Evolutionary conservation across 2,329 filamentous ascomycete species (phyloP).

Genomic region (Fusarium fujikuroi): DNA sequence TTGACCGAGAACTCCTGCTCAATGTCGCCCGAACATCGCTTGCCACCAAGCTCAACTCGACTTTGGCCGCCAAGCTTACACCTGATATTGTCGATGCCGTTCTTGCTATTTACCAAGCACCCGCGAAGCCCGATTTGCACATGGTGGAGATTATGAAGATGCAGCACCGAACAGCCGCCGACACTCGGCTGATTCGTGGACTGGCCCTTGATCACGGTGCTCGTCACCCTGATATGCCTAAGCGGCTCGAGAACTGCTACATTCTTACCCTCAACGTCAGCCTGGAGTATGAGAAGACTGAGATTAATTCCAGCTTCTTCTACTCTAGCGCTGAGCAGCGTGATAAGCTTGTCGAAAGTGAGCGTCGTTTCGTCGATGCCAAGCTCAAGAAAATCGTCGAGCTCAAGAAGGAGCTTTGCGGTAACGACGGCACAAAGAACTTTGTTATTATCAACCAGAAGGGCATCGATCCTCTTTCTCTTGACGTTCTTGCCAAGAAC

Average conservation of each 20-base stretch:
- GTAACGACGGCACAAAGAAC: constrained; percentile 89
- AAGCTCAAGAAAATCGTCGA: constrained; percentile 98
- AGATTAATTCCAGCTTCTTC: constrained; percentile 99
- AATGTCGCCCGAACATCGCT: constrained; percentile 95
- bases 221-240: constrained; percentile 97
- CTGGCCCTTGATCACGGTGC: constrained; percentile 95
- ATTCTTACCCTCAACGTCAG: constrained; percentile 97
- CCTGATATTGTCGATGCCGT: constrained; percentile 97
- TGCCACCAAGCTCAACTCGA: constrained; percentile 91
- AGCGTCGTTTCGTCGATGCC: constrained; percentile 93
- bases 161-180: constrained; percentile 96
- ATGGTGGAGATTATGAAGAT: constrained; percentile 99
- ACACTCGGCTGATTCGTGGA: constrained; percentile 94
- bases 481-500: constrained; percentile 98
- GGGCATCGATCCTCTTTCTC: constrained; percentile 94
- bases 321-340: constrained; percentile 97
- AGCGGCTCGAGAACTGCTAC: constrained; percentile 92
- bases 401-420: constrained; percentile 97
- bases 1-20: constrained; percentile 92
- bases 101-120: constrained; percentile 89
- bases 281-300: constrained; percentile 98
- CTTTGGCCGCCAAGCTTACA: constrained; percentile 89
- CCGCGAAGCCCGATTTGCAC: constrained; percentile 93
- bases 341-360: constrained; percentile 97
- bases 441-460: constrained; percentile 99